phyloP scores from a whole-genome alignment of 495 filamentous ascomycete species.

The Geoglossum glabrum region DNA sequence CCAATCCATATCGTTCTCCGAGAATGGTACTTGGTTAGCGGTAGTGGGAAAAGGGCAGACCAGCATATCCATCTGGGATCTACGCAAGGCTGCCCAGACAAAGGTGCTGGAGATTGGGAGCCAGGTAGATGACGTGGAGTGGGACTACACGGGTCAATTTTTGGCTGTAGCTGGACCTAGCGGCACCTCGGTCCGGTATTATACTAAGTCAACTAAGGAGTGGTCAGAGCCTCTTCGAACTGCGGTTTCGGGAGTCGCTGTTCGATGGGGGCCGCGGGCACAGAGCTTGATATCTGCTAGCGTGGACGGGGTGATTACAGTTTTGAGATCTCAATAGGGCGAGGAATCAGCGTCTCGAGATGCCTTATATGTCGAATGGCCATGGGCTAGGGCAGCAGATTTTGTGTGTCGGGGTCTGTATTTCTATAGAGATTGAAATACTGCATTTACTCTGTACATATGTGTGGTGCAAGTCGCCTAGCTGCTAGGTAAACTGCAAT shows the following conservation, averaged over 20 bases:
- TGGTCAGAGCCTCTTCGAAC: slow-evolving; percentile 76
- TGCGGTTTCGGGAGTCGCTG: slow-evolving; percentile 49
- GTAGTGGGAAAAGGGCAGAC: slow-evolving; percentile 50
- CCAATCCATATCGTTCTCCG: slow-evolving; percentile 65
- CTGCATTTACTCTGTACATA: background rate
- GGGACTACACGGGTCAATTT: slow-evolving; percentile 94
- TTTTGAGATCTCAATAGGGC: slow-evolving; percentile 28
- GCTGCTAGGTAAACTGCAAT: too few species aligned
- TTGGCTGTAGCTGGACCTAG: slow-evolving; percentile 62
- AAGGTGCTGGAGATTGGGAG: slow-evolving; percentile 72
- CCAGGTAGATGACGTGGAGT: slow-evolving; percentile 47
- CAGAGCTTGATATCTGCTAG: slow-evolving; percentile 54
- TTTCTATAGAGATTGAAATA: background rate
- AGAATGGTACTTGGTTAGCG: slow-evolving; percentile 94
- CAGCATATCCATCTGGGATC: slow-evolving; percentile 68
- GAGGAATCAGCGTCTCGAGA: background rate
- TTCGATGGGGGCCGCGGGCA: slow-evolving; percentile 61
- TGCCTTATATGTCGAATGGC: background rate
- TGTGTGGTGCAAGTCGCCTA: too few species aligned
- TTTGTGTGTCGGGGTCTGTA: background rate
- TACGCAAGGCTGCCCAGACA: slow-evolving; percentile 57
- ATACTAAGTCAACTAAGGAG: slow-evolving; percentile 56
- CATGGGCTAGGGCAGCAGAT: background rate
- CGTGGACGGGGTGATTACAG: slow-evolving; percentile 48
- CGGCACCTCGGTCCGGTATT: slow-evolving; percentile 73